phyloP scores from a whole-genome alignment of 2,329 filamentous ascomycete species.

The Knoxdaviesia capensis region DNA sequence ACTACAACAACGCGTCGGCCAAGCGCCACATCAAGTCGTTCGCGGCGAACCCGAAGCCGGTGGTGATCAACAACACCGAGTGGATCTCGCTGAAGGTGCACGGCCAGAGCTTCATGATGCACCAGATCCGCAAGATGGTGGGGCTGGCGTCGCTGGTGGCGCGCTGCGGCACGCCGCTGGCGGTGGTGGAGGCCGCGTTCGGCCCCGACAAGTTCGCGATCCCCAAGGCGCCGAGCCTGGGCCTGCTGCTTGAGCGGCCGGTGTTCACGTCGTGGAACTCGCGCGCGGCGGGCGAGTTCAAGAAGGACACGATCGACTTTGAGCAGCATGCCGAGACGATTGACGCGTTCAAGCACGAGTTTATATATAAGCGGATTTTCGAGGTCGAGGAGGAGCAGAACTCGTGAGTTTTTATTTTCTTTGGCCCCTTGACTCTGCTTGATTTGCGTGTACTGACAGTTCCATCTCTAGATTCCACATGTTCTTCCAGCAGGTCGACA shows the following conservation, averaged over 20 bases:
- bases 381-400: conserved; percentile 73
- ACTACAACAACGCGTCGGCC: conserved; percentile 58
- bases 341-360: conserved; percentile 69
- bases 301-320: conserved; percentile 57
- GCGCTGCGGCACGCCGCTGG: conserved; percentile 57
- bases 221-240: conserved; percentile 80
- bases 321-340: conserved; percentile 58
- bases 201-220: conserved; percentile 57
- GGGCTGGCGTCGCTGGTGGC: conserved; percentile 74
- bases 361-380: conserved; percentile 88
- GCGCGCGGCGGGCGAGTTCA: conserved; percentile 41
- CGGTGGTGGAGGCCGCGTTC: conserved; percentile 58
- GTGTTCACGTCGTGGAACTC: conserved; percentile 83
- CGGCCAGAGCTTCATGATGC: conserved; percentile 99
- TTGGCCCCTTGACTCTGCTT: background rate
- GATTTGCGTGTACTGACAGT: conserved; percentile 1
- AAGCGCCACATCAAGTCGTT: conserved; percentile 91
- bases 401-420: conserved; percentile 36
- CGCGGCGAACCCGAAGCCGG: conserved; percentile 50
- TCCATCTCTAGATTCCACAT: conserved; percentile 40
- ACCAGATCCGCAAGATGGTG: conserved; percentile 99
- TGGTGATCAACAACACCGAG: conserved; percentile 78
- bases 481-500: conserved; percentile 65
- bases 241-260: conserved; percentile 71
- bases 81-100: conserved; percentile 94